Percentiles rank a stretch among this genome's conserved stretches.
Conservation (phyloP, 176 grass and related monocot species). For the Tillandsia leiboldiana region DNA sequence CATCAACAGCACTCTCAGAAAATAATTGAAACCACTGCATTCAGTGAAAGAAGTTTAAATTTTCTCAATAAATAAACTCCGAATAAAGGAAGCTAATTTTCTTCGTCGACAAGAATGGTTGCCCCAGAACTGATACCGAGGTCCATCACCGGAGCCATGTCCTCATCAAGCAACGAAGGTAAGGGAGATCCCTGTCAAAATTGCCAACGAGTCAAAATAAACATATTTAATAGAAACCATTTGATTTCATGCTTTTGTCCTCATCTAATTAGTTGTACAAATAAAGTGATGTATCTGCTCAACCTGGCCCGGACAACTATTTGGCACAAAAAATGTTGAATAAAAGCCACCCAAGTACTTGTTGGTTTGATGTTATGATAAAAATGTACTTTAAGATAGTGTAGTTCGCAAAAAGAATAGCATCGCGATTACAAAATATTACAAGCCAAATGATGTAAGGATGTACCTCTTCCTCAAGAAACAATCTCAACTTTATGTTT, state of each 20-base stretch:
- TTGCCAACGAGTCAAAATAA: neutral
- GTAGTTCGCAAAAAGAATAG: no score
- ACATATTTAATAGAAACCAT: neutral
- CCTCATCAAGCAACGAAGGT: slow-evolving; percentile 55
- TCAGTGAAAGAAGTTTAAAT: neutral
- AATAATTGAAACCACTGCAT: no score
- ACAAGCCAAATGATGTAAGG: neutral
- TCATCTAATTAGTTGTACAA: no score
- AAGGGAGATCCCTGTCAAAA: slow-evolving; percentile 50
- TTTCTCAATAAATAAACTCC: neutral
- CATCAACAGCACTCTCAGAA: no score
- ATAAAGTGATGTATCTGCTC: no score
- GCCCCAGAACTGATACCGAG: slow-evolving; percentile 48
- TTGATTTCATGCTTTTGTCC: no score
- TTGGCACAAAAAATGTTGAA: no score
- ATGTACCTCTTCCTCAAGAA: slow-evolving; percentile 84
- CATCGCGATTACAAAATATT: neutral
- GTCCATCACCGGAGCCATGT: slow-evolving; percentile 58
- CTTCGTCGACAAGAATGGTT: slow-evolving; percentile 71
- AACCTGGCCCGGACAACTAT: no score
- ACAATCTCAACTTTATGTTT: slow-evolving; percentile 58
- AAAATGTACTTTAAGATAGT: no score
- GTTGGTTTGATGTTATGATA: no score
- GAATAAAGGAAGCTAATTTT: slow-evolving; percentile 35
- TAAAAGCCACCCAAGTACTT: no score